These are phyloP conservation scores for Cyberlindnera misumaiensis DNA, from an alignment of 805 yeast species.

Conservation along the genomic window DNA sequence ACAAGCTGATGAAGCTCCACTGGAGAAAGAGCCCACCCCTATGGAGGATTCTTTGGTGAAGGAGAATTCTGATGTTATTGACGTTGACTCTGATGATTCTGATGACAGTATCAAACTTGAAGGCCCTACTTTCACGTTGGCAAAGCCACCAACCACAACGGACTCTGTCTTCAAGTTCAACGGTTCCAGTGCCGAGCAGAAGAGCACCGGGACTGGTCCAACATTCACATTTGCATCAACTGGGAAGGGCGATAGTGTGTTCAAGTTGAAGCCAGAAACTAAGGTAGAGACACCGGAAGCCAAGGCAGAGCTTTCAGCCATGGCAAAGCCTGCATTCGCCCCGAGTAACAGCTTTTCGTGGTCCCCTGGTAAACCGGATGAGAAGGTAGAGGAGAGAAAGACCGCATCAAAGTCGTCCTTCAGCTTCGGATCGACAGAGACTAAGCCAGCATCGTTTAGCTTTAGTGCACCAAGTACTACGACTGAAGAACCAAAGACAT, in stretches of 20 bases:
- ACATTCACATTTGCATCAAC: conserved; percentile 29
- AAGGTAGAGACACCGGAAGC: conserved; percentile 7
- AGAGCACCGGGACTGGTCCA: conserved; percentile 31
- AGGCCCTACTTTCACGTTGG: conserved; percentile 61
- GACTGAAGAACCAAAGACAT: conserved; percentile 1
- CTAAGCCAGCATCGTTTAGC: conserved; percentile 2
- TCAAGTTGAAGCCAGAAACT: conserved; percentile 23
- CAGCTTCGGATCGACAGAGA: conserved; percentile 17
- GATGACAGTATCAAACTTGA: conserved; percentile 61
- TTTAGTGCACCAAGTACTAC: conserved; percentile 1
- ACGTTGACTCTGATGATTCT: conserved; percentile 37
- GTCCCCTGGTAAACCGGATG: conserved; percentile 20
- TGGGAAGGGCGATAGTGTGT: conserved; percentile 27
- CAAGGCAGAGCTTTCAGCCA: conserved; percentile 5
- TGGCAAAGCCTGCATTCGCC: conserved; percentile 3
- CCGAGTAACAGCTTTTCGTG: conserved; percentile 17
- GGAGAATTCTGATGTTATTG: conserved; percentile 4
- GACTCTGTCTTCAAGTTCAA: conserved; percentile 45
- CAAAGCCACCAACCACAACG: conserved; percentile 39
- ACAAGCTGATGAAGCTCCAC: background rate
- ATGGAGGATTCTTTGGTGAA: conserved; percentile 6
- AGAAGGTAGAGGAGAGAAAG: conserved; percentile 6
- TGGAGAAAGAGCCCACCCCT: conserved; percentile 7
- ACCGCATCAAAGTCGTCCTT: conserved; percentile 20
- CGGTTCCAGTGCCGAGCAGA: conserved; percentile 11